A percentile compares a stretch with the other conserved stretches of the same genome.
phyloP scores from a whole-genome alignment of 1,284 basidiomycete species.

The Sporisorium reilianum region DNA sequence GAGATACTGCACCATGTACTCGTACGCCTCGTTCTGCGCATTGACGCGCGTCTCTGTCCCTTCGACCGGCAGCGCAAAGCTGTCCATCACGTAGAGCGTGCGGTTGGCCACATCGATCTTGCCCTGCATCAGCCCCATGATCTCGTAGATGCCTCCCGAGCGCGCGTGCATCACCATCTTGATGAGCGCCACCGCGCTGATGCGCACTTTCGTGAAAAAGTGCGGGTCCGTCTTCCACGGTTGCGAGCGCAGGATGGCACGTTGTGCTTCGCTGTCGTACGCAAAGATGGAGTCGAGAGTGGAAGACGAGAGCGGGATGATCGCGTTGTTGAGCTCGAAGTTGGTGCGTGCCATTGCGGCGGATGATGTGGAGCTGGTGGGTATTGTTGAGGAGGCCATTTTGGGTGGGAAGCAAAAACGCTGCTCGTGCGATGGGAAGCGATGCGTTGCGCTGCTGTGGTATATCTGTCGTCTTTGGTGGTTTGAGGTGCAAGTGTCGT shows the following conservation, averaged over 20 bases:
- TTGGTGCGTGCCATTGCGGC: constrained; percentile 78
- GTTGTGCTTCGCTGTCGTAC: constrained; percentile 82
- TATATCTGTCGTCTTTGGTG: neutral
- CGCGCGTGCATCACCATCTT: constrained; percentile 99
- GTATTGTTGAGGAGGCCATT: constrained; percentile 13
- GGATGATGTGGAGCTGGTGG: constrained; percentile 12
- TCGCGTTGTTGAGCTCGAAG: constrained; percentile 85
- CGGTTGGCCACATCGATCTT: constrained; percentile 88
- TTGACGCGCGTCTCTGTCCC: constrained; percentile 99
- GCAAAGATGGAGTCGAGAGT: constrained; percentile 63
- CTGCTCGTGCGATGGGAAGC: neutral
- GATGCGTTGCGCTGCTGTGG: neutral
- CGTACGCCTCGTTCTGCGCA: constrained; percentile 93
- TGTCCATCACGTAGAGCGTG: constrained; percentile 85
- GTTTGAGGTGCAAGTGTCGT: neutral
- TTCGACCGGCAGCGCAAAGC: constrained; percentile 95
- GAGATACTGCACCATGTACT: constrained; percentile 97
- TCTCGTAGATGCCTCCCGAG: constrained; percentile 95
- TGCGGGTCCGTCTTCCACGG: constrained; percentile 92
- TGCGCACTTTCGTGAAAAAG: constrained; percentile 93
- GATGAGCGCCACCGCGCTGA: constrained; percentile 93
- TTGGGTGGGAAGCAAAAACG: neutral
- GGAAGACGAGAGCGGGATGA: constrained; percentile 69
- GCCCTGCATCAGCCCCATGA: constrained; percentile 99
- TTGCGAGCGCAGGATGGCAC: constrained; percentile 77